phyloP scores from a whole-genome alignment of 2,329 filamentous ascomycete genomes.

The Fusarium sp. region DNA sequence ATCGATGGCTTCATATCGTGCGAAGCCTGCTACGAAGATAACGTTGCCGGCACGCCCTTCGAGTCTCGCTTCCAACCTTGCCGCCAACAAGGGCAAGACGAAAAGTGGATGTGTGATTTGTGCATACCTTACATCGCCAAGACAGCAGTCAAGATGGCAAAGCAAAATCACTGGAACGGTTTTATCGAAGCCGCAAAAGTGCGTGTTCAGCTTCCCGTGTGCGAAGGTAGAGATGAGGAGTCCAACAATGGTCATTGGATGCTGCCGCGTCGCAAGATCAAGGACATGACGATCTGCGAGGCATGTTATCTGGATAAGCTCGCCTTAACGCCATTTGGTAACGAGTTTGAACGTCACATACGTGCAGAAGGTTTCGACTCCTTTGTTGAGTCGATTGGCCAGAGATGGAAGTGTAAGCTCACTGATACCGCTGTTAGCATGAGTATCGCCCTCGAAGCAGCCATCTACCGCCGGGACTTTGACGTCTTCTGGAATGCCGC shows the following conservation, averaged over 20 bases:
- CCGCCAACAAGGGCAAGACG: slow-evolving; percentile 36
- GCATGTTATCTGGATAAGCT: slow-evolving; percentile 49
- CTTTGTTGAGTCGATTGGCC: slow-evolving; percentile 34
- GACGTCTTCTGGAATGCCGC: slow-evolving; percentile 42
- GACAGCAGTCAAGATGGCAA: slow-evolving; percentile 27
- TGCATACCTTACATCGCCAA: slow-evolving; percentile 40
- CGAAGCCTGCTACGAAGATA: slow-evolving; percentile 51
- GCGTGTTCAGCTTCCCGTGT: slow-evolving; percentile 40
- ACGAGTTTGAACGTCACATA: slow-evolving; percentile 40
- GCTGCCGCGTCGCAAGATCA: slow-evolving; percentile 33
- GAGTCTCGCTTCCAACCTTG: slow-evolving; percentile 44
- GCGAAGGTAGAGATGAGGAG: slow-evolving; percentile 42
- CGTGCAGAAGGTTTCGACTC: slow-evolving; percentile 34
- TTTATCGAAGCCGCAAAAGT: slow-evolving; percentile 39
- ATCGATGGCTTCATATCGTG: slow-evolving; percentile 49
- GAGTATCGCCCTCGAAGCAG: slow-evolving; percentile 39
- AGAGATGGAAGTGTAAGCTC: slow-evolving; percentile 41
- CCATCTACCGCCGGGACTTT: slow-evolving; percentile 40
- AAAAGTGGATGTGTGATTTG: slow-evolving; percentile 49
- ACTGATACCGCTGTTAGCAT: slow-evolving; percentile 34
- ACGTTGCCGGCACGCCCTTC: slow-evolving; percentile 42
- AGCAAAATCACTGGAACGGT: slow-evolving; percentile 43
- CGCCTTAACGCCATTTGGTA: slow-evolving; percentile 41
- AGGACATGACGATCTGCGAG: slow-evolving; percentile 46
- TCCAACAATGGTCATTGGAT: slow-evolving; percentile 43